Conservation (phyloP, 2,329 filamentous ascomycete species). For the Cordyceps cateniannulata region DNA sequence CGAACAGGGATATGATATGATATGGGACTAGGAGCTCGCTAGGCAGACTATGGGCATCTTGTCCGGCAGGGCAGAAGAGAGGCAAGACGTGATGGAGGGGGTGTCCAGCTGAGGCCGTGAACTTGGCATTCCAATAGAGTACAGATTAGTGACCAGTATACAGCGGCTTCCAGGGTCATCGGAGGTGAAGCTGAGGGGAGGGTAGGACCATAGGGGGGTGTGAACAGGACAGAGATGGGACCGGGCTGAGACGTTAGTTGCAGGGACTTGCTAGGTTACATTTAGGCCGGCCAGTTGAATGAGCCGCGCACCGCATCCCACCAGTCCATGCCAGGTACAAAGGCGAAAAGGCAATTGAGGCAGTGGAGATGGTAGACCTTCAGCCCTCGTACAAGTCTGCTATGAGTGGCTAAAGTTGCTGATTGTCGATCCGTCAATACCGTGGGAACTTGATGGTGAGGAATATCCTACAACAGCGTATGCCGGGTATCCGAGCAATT, state of each 20-base stretch:
- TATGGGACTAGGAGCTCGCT: background rate
- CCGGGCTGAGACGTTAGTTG: conserved; percentile 6
- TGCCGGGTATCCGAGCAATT: too few species aligned
- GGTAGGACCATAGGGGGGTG: too few species aligned
- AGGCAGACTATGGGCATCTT: conserved; percentile 5
- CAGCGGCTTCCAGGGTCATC: background rate
- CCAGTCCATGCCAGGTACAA: background rate
- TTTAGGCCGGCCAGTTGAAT: background rate
- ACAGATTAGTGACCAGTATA: too few species aligned
- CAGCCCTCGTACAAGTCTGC: background rate
- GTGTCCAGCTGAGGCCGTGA: conserved; percentile 1
- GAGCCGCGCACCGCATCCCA: background rate
- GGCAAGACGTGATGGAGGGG: background rate
- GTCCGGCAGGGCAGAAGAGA: background rate
- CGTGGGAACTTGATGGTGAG: background rate
- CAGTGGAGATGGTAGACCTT: background rate
- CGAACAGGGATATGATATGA: background rate
- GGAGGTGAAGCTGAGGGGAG: background rate
- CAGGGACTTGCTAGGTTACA: background rate
- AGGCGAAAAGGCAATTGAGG: background rate
- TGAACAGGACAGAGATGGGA: background rate
- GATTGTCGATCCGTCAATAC: background rate
- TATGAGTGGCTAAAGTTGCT: background rate
- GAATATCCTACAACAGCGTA: background rate
- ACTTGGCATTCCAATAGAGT: background rate